Conservation (phyloP, 495 filamentous ascomycete genomes). For the Platismatia glauca region DNA sequence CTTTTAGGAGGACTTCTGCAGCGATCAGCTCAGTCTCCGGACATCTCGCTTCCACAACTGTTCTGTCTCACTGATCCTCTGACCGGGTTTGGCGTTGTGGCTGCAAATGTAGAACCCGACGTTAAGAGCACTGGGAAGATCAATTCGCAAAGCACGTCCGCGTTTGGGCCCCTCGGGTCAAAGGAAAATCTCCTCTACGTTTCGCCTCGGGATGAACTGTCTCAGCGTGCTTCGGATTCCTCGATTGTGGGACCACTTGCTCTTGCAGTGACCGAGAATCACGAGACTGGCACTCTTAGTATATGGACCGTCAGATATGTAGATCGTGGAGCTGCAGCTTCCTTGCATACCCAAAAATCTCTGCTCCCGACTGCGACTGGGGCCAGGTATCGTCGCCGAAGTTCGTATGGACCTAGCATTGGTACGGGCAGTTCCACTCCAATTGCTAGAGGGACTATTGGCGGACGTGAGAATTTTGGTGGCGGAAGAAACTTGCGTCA, state of each 20-base stretch:
- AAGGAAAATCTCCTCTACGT: slow-evolving; percentile 77
- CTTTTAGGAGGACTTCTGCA: slow-evolving; percentile 24
- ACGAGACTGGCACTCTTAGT: slow-evolving; percentile 60
- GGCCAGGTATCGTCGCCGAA: slow-evolving; percentile 61
- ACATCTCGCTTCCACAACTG: slow-evolving; percentile 62
- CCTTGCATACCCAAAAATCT: slow-evolving; percentile 36
- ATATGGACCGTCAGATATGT: slow-evolving; percentile 71
- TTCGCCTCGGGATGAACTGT: slow-evolving; percentile 48
- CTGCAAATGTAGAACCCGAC: slow-evolving; percentile 38
- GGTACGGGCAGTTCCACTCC: slow-evolving; percentile 77
- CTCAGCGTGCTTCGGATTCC: slow-evolving; percentile 10
- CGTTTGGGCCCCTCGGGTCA: slow-evolving; percentile 49
- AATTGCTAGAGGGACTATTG: slow-evolving; percentile 40
- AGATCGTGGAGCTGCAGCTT: slow-evolving; percentile 45
- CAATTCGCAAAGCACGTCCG: slow-evolving; percentile 25
- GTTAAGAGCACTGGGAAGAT: slow-evolving; percentile 13
- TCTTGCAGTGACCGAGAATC: slow-evolving; percentile 74
- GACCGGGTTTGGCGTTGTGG: slow-evolving; percentile 74
- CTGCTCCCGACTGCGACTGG: slow-evolving; percentile 40
- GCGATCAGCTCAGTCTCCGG: slow-evolving; percentile 39
- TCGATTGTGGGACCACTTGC: slow-evolving; percentile 41
- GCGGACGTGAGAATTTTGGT: slow-evolving; percentile 50
- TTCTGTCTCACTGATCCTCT: slow-evolving; percentile 84
- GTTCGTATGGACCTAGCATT: slow-evolving; percentile 72
- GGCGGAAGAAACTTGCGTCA: slow-evolving; percentile 36